phyloP scores from a whole-genome alignment of 306 rosid genomes.

The Sicyos baderoa region DNA sequence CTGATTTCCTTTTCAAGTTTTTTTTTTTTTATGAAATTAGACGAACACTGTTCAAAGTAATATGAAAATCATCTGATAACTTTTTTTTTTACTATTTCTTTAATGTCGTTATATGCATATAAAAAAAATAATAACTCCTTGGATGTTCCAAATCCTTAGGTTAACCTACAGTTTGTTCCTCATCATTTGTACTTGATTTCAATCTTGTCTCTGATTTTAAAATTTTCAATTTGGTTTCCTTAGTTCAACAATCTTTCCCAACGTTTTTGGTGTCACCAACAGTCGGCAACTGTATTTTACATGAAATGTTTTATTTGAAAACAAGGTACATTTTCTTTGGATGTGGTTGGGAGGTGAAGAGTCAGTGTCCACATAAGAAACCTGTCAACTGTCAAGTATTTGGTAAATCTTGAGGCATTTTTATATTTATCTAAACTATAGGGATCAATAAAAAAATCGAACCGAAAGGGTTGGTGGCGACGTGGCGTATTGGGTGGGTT shows the following conservation, averaged over 20 bases:
- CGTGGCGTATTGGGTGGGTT: too few species aligned
- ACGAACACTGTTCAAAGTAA: neutral
- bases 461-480: too few species aligned
- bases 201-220: neutral
- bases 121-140: neutral
- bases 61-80: neutral
- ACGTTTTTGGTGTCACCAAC: neutral
- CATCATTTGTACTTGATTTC: neutral
- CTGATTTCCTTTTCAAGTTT: conserved; percentile 9
- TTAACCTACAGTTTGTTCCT: neutral
- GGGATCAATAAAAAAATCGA: neutral
- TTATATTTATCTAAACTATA: neutral
- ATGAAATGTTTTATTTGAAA: neutral
- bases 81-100: conserved; percentile 3
- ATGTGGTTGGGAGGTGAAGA: neutral
- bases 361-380: neutral
- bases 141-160: neutral
- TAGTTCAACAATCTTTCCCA: neutral
- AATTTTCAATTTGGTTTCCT: neutral
- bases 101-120: neutral
- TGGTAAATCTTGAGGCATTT: neutral
- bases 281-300: neutral
- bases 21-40: neutral
- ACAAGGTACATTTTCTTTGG: neutral
- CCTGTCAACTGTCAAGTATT: neutral